phyloP scores from a whole-genome alignment of 2,329 filamentous ascomycete genomes.

The Fusarium domesticum region DNA sequence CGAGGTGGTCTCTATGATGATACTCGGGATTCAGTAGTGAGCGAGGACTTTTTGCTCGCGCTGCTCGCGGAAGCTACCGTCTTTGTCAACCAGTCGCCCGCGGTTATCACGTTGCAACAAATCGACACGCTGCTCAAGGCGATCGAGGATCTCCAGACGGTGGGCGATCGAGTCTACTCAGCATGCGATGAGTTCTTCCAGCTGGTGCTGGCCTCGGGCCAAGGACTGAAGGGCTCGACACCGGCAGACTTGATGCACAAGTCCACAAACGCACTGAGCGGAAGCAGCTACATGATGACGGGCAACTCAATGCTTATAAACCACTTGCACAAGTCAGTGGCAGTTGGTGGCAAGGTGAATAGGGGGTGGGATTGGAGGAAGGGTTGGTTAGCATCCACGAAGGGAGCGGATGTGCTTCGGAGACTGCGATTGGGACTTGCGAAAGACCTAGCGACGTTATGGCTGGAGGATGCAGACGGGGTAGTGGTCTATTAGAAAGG shows the following conservation, averaged over 20 bases:
- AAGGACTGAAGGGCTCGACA: conserved; percentile 59
- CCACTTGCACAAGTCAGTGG: conserved; percentile 58
- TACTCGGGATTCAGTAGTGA: conserved; percentile 75
- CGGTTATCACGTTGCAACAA: conserved; percentile 65
- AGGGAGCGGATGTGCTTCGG: conserved; percentile 67
- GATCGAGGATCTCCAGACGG: conserved; percentile 75
- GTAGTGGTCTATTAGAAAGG: conserved; percentile 40
- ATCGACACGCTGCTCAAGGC: conserved; percentile 73
- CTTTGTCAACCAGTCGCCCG: conserved; percentile 60
- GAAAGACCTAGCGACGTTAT: conserved; percentile 67
- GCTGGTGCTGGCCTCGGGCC: conserved; percentile 69
- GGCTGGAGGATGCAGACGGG: conserved; percentile 64
- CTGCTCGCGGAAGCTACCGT: conserved; percentile 80
- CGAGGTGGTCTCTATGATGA: conserved; percentile 86
- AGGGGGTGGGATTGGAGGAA: conserved; percentile 75
- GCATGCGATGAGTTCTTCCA: conserved; percentile 77
- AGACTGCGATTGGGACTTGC: conserved; percentile 71
- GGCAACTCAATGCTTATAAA: conserved; percentile 69
- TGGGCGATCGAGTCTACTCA: conserved; percentile 66
- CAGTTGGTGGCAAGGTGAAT: conserved; percentile 51
- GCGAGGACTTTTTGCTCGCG: conserved; percentile 80
- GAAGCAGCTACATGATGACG: conserved; percentile 65
- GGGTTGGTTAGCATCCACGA: conserved; percentile 67
- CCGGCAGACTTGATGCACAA: conserved; percentile 63
- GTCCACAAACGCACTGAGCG: conserved; percentile 54